A percentile compares a stretch with the other conserved stretches of the same genome.
Conservation (phyloP, 2,329 filamentous ascomycete species). For the Fonsecaea monophora region DNA sequence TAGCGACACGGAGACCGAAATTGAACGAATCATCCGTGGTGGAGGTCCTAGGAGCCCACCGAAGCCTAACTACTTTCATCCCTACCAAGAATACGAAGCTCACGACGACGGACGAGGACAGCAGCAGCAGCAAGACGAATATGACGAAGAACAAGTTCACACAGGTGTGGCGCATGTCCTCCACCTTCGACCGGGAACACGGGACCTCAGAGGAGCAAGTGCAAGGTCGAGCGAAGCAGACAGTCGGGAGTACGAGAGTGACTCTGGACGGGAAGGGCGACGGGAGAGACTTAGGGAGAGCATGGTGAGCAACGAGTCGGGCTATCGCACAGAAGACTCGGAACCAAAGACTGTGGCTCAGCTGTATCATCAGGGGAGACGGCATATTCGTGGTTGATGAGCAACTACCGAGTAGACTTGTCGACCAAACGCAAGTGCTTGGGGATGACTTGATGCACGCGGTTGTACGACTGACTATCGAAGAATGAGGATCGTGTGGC, state of each 20-base stretch:
- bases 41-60: background rate
- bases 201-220: constrained; percentile 25
- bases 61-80: background rate
- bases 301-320: constrained; percentile 28
- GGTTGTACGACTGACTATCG: background rate
- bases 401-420: background rate
- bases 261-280: background rate
- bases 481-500: background rate
- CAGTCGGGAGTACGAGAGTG: background rate
- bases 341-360: constrained; percentile 34
- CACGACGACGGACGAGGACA: background rate
- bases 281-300: constrained; percentile 27
- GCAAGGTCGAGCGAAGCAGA: background rate
- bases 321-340: constrained; percentile 32
- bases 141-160: constrained; percentile 2
- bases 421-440: background rate
- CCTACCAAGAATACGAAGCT: background rate
- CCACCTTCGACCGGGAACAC: constrained; percentile 25
- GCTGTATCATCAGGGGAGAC: constrained; percentile 30
- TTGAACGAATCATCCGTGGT: constrained; percentile 23
- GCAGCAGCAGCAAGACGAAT: constrained; percentile 3
- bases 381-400: constrained; percentile 30
- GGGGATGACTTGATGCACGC: background rate
- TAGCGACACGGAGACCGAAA: constrained; percentile 25
- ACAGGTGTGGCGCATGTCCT: constrained; percentile 24